Evolutionary conservation across 2,329 filamentous ascomycete genomes (phyloP).

Genomic region (Blumeriella jaapii): DNA sequence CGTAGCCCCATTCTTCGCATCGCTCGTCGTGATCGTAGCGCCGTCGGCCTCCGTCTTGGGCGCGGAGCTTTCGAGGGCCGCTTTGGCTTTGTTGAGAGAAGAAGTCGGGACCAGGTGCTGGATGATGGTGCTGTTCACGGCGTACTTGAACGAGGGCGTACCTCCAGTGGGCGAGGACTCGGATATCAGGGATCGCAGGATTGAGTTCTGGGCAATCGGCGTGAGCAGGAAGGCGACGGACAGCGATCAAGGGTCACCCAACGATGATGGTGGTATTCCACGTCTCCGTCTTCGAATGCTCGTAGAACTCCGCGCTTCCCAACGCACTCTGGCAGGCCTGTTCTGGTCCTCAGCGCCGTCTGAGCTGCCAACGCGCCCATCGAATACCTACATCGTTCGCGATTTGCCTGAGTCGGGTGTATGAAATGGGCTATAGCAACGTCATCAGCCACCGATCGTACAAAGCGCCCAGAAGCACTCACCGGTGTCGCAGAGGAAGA

Average conservation of each 20-base stretch:
- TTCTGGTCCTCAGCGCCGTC: constrained; percentile 2
- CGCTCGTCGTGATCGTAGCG: constrained; percentile 44
- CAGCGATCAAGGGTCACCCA: constrained; percentile 29
- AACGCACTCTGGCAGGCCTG: constrained; percentile 78
- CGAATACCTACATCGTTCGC: constrained; percentile 57
- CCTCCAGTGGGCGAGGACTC: constrained; percentile 52
- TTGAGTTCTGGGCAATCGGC: constrained; percentile 47
- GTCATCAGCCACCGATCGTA: constrained; percentile 4
- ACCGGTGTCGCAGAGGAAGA: constrained; percentile 22
- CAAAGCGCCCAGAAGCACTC: constrained; percentile 3
- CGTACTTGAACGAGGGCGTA: constrained; percentile 73
- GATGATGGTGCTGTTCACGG: constrained; percentile 96
- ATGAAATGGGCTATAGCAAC: constrained; percentile 54
- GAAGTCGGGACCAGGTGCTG: constrained; percentile 72
- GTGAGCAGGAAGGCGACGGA: constrained; percentile 5
- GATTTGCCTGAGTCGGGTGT: constrained; percentile 73
- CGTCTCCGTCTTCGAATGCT: constrained; percentile 69
- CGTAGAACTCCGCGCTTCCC: constrained; percentile 65
- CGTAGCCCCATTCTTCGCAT: constrained; percentile 32
- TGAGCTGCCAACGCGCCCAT: not conserved
- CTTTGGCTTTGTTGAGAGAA: constrained; percentile 48
- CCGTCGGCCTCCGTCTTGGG: constrained; percentile 31
- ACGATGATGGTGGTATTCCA: constrained; percentile 96
- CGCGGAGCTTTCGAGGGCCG: constrained; percentile 26
- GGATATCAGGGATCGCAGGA: constrained; percentile 67